These are phyloP conservation scores for Lachancea fermentati DNA, from an alignment of 805 yeast genomes.

Conservation along the genomic window DNA sequence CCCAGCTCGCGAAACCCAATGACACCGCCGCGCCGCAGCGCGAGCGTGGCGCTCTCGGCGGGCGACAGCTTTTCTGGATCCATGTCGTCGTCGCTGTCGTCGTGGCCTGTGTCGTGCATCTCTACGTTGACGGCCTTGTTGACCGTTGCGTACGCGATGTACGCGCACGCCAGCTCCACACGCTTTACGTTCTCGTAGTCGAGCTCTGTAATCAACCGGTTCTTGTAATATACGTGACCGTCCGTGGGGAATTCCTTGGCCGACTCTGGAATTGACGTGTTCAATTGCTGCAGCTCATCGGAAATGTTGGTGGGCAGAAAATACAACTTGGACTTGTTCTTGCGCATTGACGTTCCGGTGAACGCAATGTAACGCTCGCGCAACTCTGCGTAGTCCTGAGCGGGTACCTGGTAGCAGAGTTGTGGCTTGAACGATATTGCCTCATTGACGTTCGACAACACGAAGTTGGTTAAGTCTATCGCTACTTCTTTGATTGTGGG, in stretches of 20 bases:
- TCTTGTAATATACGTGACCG: conserved; percentile 20
- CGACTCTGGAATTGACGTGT: conserved; percentile 20
- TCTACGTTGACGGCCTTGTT: conserved; percentile 21
- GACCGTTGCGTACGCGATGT: conserved; percentile 21
- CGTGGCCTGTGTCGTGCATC: conserved; percentile 10
- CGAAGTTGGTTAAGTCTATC: conserved; percentile 21
- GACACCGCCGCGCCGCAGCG: conserved; percentile 64
- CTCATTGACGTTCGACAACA: conserved; percentile 22
- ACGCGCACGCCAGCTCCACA: conserved; percentile 22
- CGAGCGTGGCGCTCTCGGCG: conserved; percentile 14
- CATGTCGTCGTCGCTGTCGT: neutral
- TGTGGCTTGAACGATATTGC: conserved; percentile 25
- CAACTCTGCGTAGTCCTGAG: conserved; percentile 18
- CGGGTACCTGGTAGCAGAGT: conserved; percentile 22
- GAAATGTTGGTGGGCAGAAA: conserved; percentile 24
- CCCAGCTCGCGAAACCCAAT: conserved; percentile 84
- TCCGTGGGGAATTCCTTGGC: conserved; percentile 18
- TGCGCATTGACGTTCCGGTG: conserved; percentile 25
- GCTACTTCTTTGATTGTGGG: conserved; percentile 17
- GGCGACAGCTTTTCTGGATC: conserved; percentile 13
- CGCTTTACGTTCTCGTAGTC: conserved; percentile 23
- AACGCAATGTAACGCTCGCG: conserved; percentile 19
- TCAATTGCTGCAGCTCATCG: conserved; percentile 23
- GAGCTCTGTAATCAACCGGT: conserved; percentile 21
- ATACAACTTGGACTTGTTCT: conserved; percentile 19